These are phyloP conservation scores for Rosa multiflora DNA, from an alignment of 306 rosid species.

Conservation along the genomic window DNA sequence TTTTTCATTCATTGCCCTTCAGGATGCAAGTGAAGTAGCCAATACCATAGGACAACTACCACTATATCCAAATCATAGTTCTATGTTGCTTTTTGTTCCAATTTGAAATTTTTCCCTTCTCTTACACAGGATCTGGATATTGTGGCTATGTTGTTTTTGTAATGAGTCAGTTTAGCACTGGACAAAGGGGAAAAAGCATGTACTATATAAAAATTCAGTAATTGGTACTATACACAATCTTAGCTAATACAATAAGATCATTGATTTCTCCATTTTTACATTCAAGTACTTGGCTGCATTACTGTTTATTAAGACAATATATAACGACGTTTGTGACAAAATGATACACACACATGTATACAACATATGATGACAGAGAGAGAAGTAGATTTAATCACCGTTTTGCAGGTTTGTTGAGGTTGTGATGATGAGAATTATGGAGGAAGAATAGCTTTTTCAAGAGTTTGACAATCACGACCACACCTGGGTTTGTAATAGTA, in stretches of 20 bases:
- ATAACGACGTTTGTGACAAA: not conserved
- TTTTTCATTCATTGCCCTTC: slow-evolving; percentile 44
- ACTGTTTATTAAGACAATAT: not conserved
- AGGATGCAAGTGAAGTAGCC: slow-evolving; percentile 41
- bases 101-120: not conserved
- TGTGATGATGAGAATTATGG: slow-evolving; percentile 5
- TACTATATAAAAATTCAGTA: not conserved
- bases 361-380: not conserved
- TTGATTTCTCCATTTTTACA: not conserved
- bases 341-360: not conserved
- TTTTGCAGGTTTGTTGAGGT: slow-evolving; percentile 1
- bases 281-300: not conserved
- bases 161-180: not conserved
- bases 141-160: not conserved
- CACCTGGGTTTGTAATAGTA: not conserved
- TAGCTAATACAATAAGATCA: not conserved
- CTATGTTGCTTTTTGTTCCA: not conserved
- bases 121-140: slow-evolving; percentile 4
- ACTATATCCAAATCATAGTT: slow-evolving; percentile 25
- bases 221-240: not conserved
- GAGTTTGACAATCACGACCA: not conserved
- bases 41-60: slow-evolving; percentile 28
- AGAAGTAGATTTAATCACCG: not conserved
- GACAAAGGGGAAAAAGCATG: not conserved
- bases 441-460: slow-evolving; percentile 14